Conservation (phyloP, 495 filamentous ascomycete species). For the Podospora sp. region DNA sequence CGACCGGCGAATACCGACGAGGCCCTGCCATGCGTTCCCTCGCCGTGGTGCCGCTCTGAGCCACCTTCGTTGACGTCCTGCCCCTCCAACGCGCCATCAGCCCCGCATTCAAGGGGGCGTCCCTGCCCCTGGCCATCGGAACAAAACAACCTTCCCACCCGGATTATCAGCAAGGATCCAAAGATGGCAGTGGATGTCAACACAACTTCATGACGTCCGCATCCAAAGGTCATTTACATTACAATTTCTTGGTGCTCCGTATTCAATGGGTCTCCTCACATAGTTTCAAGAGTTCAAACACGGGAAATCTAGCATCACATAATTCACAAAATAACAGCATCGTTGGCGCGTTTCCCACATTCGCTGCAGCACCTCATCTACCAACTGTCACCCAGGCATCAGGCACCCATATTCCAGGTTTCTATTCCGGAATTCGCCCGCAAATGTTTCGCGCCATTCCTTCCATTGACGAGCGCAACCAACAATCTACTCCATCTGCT, state of each 20-base stretch:
- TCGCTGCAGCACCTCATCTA: background rate
- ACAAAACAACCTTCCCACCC: background rate
- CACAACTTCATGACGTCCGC: background rate
- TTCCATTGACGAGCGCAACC: background rate
- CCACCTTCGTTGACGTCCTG: slow-evolving; percentile 14
- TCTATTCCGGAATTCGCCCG: background rate
- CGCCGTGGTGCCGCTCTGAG: slow-evolving; percentile 8
- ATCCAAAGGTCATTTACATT: no score
- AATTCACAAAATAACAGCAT: no score
- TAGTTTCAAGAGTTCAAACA: no score
- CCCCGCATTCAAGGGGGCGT: slow-evolving; percentile 2
- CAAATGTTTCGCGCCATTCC: background rate
- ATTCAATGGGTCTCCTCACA: no score
- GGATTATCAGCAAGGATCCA: slow-evolving; percentile 1
- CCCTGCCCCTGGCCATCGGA: slow-evolving; percentile 7
- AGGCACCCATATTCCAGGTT: background rate
- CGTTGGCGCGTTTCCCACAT: no score
- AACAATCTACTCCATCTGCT: slow-evolving; percentile 32
- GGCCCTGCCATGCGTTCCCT: background rate
- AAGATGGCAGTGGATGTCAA: background rate
- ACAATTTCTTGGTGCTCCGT: no score
- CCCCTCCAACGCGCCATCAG: background rate
- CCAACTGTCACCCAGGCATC: background rate
- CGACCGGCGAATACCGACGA: background rate
- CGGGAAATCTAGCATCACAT: no score